Conservation (phyloP, 164 flowering plant genomes). For the Magnolia changhungtana region DNA sequence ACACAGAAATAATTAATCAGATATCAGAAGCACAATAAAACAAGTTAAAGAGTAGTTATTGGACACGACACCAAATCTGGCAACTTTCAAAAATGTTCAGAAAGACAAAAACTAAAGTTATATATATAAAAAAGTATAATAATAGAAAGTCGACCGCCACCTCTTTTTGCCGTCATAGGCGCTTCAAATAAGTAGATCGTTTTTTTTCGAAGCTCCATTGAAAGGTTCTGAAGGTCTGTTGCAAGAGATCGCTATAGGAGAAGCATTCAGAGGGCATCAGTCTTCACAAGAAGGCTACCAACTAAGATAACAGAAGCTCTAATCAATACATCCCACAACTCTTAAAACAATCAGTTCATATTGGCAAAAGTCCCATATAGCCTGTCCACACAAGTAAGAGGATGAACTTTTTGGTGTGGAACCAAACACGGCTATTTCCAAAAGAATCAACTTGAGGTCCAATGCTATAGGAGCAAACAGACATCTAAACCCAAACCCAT, state of each 20-base stretch:
- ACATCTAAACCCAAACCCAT: neutral
- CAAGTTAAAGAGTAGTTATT: neutral
- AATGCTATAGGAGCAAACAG: neutral
- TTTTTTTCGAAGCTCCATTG: slow-evolving; percentile 91
- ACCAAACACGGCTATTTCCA: neutral
- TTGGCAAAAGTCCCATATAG: neutral
- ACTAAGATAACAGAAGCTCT: neutral
- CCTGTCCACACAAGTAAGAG: neutral
- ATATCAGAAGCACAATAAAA: neutral
- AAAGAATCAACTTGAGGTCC: neutral
- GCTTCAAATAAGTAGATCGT: slow-evolving; percentile 87
- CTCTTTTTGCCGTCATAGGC: slow-evolving; percentile 89
- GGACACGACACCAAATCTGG: neutral
- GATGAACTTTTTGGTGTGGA: neutral
- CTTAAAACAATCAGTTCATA: neutral
- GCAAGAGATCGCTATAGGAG: slow-evolving; percentile 88
- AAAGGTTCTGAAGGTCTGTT: slow-evolving; percentile 90
- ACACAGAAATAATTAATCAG: slow-evolving; percentile 8
- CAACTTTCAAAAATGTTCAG: neutral
- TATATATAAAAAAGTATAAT: neutral
- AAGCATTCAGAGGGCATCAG: neutral
- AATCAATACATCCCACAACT: neutral
- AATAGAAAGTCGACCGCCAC: slow-evolving; percentile 25
- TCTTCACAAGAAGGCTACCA: neutral
- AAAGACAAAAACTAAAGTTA: neutral